Evolutionary conservation across 805 yeast genomes (phyloP).

Genomic region (Candida methanosorbosa): DNA sequence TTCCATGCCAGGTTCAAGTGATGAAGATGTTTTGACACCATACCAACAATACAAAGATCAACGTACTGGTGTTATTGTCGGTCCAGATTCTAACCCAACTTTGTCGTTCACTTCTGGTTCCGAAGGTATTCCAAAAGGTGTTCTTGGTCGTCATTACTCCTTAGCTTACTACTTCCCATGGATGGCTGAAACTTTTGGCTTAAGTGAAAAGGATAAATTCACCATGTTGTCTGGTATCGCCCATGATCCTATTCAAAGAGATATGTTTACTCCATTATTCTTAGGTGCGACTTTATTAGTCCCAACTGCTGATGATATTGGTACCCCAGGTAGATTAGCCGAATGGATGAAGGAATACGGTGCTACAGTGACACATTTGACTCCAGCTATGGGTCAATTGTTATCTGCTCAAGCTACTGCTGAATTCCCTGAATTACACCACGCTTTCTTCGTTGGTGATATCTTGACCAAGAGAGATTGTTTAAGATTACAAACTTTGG

Average conservation of each 20-base stretch:
- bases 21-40: constrained; percentile 41
- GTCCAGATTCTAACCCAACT: constrained; percentile 97
- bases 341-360: constrained; percentile 92
- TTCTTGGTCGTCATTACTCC: constrained; percentile 93
- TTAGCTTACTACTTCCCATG: constrained; percentile 97
- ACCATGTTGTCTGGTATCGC: constrained; percentile 99
- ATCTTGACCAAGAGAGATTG: constrained; percentile 96
- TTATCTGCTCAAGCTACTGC: constrained; percentile 92
- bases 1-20: constrained; percentile 2
- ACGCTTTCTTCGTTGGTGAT: constrained; percentile 98
- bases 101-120: constrained; percentile 95
- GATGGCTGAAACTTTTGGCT: constrained; percentile 85
- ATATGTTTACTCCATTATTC: constrained; percentile 95
- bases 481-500: constrained; percentile 82
- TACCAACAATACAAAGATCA: constrained; percentile 38
- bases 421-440: constrained; percentile 77
- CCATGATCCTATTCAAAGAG: constrained; percentile 98
- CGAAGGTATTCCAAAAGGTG: constrained; percentile 99
- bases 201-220: constrained; percentile 74
- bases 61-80: constrained; percentile 85
- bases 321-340: constrained; percentile 96
- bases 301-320: constrained; percentile 96
- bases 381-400: constrained; percentile 99
- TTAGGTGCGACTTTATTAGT: constrained; percentile 89
- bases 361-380: constrained; percentile 93